Base-by-base conservation (phyloP, 805 yeast species). In the Lipomyces starkeyi region DNA sequence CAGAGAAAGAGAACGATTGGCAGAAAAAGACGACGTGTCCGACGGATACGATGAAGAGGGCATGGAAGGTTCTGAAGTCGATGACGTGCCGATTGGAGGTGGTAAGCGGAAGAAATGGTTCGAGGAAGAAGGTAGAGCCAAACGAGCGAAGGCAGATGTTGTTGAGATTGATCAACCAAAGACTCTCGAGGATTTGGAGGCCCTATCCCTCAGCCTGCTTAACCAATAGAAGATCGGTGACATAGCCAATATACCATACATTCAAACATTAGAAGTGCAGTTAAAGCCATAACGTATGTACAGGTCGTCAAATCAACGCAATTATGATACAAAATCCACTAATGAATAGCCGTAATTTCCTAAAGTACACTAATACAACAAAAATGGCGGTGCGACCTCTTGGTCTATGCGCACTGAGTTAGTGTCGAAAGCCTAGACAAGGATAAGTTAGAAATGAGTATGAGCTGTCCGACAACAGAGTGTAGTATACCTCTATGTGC, bases 101-200 rank as follows among this genome's bases (percentile, higher is more conserved):
- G 64, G 79, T 11, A 70, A 70, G 53, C 65, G 71, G 5, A 58
- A 65, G 49, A 73, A 58, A 59, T 72, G 70, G 76, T 73, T 71
- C 49, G 67, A 64, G 59, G 67, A 61, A 3, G 75, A 74, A 13
- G 71, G 69, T 14, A 73, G 70, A 70, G 13, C 37, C 22, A 66
- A 64, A 73, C 35, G 58, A 17, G 25, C 77, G 25, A 78, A 76
- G 55, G 77, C 77, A 9, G 74, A 77, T 9, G 80, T 90, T 59
- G 81, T 91, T 68, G 97, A 93, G 80, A 83, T 91, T 58, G 96
- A 91, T 73, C 91, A 88, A 74, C 98, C 98, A 17, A 90, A 91
- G 75, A 90, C 97, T 20, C 82, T 95, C 77, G 97, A 92, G 78
- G 99, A 95, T 76, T 84, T 95, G 79, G 99, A 95, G 82, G 93